Percentiles rank a stretch among this genome's conserved stretches.
Conservation (phyloP, 2,329 filamentous ascomycete species). For the Hirsutella rhossiliensis region DNA sequence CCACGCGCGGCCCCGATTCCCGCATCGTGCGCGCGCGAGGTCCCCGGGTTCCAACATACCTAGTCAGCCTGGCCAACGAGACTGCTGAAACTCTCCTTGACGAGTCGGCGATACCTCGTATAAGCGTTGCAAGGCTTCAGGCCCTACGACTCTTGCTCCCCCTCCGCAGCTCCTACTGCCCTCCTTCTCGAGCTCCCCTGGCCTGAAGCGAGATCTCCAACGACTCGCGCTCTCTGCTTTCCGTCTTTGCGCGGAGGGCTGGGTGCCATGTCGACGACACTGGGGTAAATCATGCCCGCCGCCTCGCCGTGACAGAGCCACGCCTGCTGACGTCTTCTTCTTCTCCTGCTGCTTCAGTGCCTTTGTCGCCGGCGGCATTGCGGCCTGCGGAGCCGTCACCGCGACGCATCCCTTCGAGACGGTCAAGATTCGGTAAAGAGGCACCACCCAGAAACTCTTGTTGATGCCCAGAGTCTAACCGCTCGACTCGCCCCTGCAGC, state of each 20-base stretch:
- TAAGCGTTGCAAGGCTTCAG: no score
- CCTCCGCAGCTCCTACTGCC: no score
- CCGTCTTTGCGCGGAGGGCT: background rate
- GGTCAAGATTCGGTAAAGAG: slow-evolving; percentile 81
- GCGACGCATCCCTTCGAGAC: slow-evolving; percentile 98
- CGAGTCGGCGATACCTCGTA: no score
- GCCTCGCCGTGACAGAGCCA: background rate
- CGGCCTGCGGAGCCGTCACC: slow-evolving; percentile 92
- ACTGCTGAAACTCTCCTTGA: no score
- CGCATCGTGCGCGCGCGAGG: no score
- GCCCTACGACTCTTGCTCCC: no score
- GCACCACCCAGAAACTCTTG: background rate
- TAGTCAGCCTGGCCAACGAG: no score
- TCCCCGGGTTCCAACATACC: no score
- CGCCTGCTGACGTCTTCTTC: slow-evolving; percentile 6
- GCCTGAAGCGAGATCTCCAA: no score
- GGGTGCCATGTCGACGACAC: slow-evolving; percentile 19
- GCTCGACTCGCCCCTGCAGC: slow-evolving; percentile 29
- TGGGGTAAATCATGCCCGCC: slow-evolving; percentile 22
- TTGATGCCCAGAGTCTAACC: slow-evolving; percentile 1
- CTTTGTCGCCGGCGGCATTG: slow-evolving; percentile 92
- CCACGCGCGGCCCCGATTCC: no score
- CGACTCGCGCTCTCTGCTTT: background rate
- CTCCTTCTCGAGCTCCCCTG: no score
- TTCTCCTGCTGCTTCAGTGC: slow-evolving; percentile 48